These are phyloP conservation scores for Platanus orientalis DNA, from an alignment of 164 flowering plant genomes.

Conservation along the genomic window DNA sequence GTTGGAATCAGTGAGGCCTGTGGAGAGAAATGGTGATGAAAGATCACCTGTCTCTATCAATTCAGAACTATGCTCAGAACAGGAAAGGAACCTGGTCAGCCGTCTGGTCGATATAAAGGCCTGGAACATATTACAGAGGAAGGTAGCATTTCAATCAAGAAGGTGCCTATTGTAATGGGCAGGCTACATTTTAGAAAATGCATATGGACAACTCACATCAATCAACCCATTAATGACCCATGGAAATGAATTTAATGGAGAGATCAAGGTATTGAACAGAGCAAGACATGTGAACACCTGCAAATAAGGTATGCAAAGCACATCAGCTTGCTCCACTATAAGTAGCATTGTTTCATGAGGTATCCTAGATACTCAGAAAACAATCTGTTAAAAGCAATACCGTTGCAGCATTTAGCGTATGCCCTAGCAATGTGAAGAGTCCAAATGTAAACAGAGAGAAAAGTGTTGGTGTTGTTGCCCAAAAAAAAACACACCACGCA, in stretches of 20 bases:
- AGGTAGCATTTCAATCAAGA: slow-evolving; percentile 12
- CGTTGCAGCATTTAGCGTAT: slow-evolving; percentile 91
- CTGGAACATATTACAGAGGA: slow-evolving; percentile 28
- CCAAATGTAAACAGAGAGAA: slow-evolving; percentile 94
- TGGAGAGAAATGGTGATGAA: slow-evolving; percentile 17
- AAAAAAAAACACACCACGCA: slow-evolving; percentile 99
- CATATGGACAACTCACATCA: slow-evolving; percentile 62
- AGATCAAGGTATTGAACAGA: slow-evolving; percentile 78
- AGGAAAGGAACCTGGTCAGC: slow-evolving; percentile 63
- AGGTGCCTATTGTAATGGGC: background rate
- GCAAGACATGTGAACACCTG: slow-evolving; percentile 99
- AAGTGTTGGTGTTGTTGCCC: slow-evolving; percentile 98
- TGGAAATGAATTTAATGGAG: slow-evolving; percentile 96
- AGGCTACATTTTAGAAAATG: background rate
- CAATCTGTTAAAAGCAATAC: slow-evolving; percentile 31
- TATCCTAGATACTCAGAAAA: background rate
- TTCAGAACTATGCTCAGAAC: slow-evolving; percentile 33
- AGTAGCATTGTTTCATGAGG: background rate
- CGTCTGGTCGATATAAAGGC: slow-evolving; percentile 78
- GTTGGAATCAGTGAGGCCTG: slow-evolving; percentile 14
- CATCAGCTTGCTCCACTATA: slow-evolving; percentile 7
- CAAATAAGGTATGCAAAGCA: slow-evolving; percentile 19
- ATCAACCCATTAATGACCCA: slow-evolving; percentile 98
- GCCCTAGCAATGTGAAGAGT: slow-evolving; percentile 66
- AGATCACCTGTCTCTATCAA: slow-evolving; percentile 9